Evolutionary conservation across 2,329 filamentous ascomycete species (phyloP).

Genomic region (Acrocalymma vagum): DNA sequence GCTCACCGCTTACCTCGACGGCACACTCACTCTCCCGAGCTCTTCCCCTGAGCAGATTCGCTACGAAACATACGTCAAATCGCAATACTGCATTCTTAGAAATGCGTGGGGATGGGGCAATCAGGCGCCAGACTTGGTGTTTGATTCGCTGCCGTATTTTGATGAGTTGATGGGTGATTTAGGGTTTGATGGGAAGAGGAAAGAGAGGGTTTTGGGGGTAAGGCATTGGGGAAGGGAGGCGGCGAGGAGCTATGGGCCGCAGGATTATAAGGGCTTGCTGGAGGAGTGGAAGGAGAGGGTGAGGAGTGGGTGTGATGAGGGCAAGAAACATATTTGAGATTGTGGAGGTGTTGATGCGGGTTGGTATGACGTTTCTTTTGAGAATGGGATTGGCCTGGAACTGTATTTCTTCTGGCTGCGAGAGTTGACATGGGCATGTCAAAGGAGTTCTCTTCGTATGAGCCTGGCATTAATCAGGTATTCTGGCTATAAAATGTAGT

Average conservation of each 20-base stretch:
- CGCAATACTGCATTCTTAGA: constrained; percentile 74
- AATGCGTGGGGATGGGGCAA: constrained; percentile 72
- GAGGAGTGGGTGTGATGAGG: too few relatives aligned
- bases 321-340: too few relatives aligned
- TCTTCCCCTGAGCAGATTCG: constrained; percentile 17
- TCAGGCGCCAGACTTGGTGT: constrained; percentile 74
- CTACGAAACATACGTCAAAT: constrained; percentile 64
- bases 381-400: too few relatives aligned
- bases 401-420: too few relatives aligned
- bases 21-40: constrained; percentile 49
- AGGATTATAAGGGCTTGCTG: constrained; percentile 65
- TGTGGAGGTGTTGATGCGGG: too few relatives aligned
- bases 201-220: constrained; percentile 12
- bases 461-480: too few relatives aligned
- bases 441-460: too few relatives aligned
- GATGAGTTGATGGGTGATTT: constrained; percentile 74
- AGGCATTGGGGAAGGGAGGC: constrained; percentile 55
- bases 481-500: too few relatives aligned
- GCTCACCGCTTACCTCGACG: constrained; percentile 70
- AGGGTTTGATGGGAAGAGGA: constrained; percentile 58
- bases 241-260: constrained; percentile 62
- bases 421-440: too few relatives aligned
- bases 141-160: constrained; percentile 78
- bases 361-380: too few relatives aligned
- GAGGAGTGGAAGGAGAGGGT: constrained; percentile 59